A percentile compares a stretch with the other conserved stretches of the same genome.
These are phyloP conservation scores for Nicotiana benthamiana DNA, from an alignment of 257 asterid species.

Conservation along the genomic window DNA sequence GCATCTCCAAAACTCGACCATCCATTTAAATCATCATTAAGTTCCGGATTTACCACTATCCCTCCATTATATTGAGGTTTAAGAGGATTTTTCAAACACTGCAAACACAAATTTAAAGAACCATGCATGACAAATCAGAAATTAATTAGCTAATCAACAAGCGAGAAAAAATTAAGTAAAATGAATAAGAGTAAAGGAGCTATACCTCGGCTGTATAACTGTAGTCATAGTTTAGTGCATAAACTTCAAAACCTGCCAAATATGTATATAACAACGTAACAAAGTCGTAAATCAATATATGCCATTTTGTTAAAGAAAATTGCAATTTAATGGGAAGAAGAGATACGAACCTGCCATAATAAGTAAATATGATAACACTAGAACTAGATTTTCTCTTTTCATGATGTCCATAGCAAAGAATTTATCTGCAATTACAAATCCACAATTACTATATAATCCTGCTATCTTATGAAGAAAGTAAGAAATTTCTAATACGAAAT, in stretches of 20 bases:
- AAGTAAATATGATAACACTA: conserved; percentile 4
- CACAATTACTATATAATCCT: neutral
- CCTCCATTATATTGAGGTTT: conserved; percentile 34
- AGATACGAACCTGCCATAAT: conserved; percentile 8
- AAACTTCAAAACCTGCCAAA: neutral
- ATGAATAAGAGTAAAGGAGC: neutral
- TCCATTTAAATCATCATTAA: conserved; percentile 18
- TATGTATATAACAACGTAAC: too few relatives aligned
- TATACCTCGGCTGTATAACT: neutral
- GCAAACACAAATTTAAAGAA: neutral
- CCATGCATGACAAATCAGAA: neutral
- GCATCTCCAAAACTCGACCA: conserved; percentile 15
- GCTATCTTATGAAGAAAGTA: neutral
- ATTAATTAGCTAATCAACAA: neutral
- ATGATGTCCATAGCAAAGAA: neutral
- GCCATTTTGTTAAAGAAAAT: neutral
- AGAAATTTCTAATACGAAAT: neutral
- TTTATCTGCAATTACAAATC: neutral
- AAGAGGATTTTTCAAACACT: conserved; percentile 31
- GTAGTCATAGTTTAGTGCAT: neutral
- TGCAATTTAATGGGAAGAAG: neutral
- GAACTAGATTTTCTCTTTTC: neutral
- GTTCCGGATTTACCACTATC: conserved; percentile 24
- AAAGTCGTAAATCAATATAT: neutral
- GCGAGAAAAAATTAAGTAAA: neutral